These are phyloP conservation scores for Cercospora brassicicola DNA, from an alignment of 2,329 filamentous ascomycete genomes.

Conservation along the genomic window DNA sequence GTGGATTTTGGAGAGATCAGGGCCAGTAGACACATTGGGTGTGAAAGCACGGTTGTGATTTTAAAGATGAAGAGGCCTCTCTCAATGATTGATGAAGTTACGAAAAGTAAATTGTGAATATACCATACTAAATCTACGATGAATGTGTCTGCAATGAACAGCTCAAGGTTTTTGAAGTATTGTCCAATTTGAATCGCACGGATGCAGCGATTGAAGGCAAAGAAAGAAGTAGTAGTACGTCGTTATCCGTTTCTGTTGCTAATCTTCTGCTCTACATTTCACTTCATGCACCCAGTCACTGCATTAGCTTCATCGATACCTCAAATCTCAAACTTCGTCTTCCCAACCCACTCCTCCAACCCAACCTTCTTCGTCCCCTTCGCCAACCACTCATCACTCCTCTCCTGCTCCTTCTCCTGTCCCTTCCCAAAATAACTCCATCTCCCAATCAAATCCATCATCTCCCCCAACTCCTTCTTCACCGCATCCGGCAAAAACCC, in stretches of 20 bases:
- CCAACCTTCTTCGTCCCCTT: slow-evolving; percentile 25
- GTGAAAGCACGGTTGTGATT: slow-evolving; percentile 5
- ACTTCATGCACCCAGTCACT: too few species aligned
- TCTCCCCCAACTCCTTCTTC: slow-evolving; percentile 34
- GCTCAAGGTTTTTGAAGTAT: not conserved
- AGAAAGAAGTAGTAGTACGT: not conserved
- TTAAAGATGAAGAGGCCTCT: not conserved
- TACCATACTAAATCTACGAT: not conserved
- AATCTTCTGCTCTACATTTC: not conserved
- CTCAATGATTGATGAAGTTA: not conserved
- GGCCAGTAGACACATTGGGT: not conserved
- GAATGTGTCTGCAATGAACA: not conserved
- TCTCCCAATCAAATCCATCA: slow-evolving; percentile 32
- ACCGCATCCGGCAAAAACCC: slow-evolving; percentile 31
- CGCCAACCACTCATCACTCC: slow-evolving; percentile 32
- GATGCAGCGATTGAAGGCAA: not conserved
- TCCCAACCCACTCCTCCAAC: slow-evolving; percentile 23
- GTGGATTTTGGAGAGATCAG: slow-evolving; percentile 39
- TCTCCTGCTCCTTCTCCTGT: slow-evolving; percentile 31
- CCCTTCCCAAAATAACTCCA: slow-evolving; percentile 35
- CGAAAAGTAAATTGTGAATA: not conserved
- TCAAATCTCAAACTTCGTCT: slow-evolving; percentile 1
- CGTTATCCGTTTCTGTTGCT: not conserved
- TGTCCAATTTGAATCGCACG: not conserved
- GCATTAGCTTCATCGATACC: too few species aligned